phyloP scores from a whole-genome alignment of 495 filamentous ascomycete species.

The Pseudomonodictys pantanalensis region DNA sequence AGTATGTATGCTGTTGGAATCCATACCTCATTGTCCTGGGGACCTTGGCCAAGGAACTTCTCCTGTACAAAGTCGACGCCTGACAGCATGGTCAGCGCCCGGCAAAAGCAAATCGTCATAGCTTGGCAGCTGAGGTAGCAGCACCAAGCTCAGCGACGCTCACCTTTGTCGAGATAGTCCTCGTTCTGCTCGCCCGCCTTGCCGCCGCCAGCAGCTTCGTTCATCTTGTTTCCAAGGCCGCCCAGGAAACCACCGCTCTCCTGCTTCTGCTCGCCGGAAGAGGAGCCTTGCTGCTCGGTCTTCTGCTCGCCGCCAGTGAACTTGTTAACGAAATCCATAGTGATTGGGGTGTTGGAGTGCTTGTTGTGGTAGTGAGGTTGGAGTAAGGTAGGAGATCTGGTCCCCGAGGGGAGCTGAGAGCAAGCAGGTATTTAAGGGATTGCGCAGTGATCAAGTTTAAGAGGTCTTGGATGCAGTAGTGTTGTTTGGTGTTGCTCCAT shows the following conservation, averaged over 20 bases:
- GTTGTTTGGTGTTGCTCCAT: not conserved
- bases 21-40: slow-evolving; percentile 60
- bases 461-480: slow-evolving; percentile 18
- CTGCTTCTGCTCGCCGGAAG: slow-evolving; percentile 29
- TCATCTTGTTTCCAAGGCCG: slow-evolving; percentile 55
- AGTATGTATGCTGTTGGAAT: not conserved
- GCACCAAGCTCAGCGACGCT: not conserved
- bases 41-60: slow-evolving; percentile 59
- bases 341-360: not conserved
- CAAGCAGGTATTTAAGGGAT: slow-evolving; percentile 18
- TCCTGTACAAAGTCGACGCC: slow-evolving; percentile 68
- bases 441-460: not conserved
- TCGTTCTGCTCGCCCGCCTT: slow-evolving; percentile 67
- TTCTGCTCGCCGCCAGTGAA: slow-evolving; percentile 33
- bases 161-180: slow-evolving; percentile 45
- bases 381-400: not conserved
- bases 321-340: slow-evolving; percentile 44
- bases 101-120: not conserved
- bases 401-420: not conserved
- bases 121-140: slow-evolving; percentile 6
- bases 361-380: not conserved
- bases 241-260: slow-evolving; percentile 51
- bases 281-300: not conserved
- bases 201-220: slow-evolving; percentile 62
- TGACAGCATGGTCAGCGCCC: slow-evolving; percentile 34